A percentile compares a stretch with the other conserved stretches of the same genome.
These are phyloP conservation scores for Coleophoma crateriformis DNA, from an alignment of 2,329 filamentous ascomycete genomes.

Conservation along the genomic window DNA sequence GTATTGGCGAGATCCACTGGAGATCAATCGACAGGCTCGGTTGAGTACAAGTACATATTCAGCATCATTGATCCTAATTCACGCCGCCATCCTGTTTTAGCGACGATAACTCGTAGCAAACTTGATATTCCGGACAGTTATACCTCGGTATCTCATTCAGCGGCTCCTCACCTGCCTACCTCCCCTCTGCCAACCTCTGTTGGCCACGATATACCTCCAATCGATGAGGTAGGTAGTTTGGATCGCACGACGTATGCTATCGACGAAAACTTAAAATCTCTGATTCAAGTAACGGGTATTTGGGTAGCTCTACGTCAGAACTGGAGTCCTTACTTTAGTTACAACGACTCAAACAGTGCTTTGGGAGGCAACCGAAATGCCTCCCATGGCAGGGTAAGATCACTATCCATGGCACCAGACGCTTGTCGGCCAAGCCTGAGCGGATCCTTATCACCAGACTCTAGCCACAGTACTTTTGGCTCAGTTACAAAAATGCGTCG, in stretches of 20 bases:
- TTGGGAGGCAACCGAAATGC: conserved; percentile 4
- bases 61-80: conserved; percentile 67
- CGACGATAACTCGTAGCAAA: conserved; percentile 54
- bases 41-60: conserved; percentile 63
- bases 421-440: conserved; percentile 7
- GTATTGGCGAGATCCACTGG: conserved; percentile 13
- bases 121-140: conserved; percentile 69
- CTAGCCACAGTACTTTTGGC: neutral
- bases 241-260: conserved; percentile 31
- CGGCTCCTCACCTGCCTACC: conserved; percentile 36
- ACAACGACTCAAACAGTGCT: conserved; percentile 19
- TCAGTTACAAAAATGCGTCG: neutral
- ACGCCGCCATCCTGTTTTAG: conserved; percentile 70
- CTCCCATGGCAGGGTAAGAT: conserved; percentile 10
- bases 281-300: conserved; percentile 46
- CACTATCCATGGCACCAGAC: conserved; percentile 21
- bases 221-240: conserved; percentile 14
- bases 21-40: conserved; percentile 8
- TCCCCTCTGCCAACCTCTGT: conserved; percentile 10
- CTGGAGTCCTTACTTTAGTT: conserved; percentile 32
- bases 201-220: conserved; percentile 4
- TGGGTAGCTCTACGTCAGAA: conserved; percentile 45
- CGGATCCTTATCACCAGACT: neutral
- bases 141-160: conserved; percentile 46
- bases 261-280: conserved; percentile 37